Evolutionary conservation across 768 basidiomycete genomes (phyloP), one percentile per base, ranked within the genome.

Genomic region (Mycena vitilis): DNA sequence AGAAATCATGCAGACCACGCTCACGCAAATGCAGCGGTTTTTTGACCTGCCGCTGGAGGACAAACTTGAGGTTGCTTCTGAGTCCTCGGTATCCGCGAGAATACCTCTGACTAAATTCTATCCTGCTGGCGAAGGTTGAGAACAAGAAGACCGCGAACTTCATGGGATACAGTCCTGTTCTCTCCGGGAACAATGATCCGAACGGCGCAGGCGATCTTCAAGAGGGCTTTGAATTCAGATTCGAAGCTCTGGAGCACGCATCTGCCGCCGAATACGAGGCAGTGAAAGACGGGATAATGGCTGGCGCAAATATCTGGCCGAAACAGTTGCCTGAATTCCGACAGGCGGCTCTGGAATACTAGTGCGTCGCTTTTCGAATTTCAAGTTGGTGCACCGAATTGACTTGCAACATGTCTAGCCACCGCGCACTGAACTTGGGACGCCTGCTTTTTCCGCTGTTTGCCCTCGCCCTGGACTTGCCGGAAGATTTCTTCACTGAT

Each of bases 181-280:
- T 91, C 8, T 90, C 89, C 63, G 88, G 87, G 57, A 95, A 95
- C 75, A 91, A 89, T 60, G 87, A 95, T 73, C 89, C 93, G 0
- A 83, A 87, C n/a, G 86, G 87, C 54, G 80, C 86, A n/a, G 95
- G 95, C 0, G 96, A 98, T 75, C 78, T 96, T 61, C 94, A 96
- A 75, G 95, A 98, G 77, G 95, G 92, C 4, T 97, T 96, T 76
- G 91, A 95, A 73, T 84, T 97, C 64, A 94, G 94, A 4, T 91
- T 88, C 85, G 92, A 95, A 75, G 78, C 82, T 30, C 75, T 86
- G 0, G 73, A 81, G 13, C 63, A 18, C n/a, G 53, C 36, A 10
- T 8, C 30, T 73, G 10, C 75, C 75, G 64, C 76, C 57, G 73
- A 78, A 52, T 72, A 54, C 1, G 72, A 71, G 23, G 76, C 66